Conservation (phyloP, 805 yeast genomes). For the Kluyveromyces dobzhanskii region DNA sequence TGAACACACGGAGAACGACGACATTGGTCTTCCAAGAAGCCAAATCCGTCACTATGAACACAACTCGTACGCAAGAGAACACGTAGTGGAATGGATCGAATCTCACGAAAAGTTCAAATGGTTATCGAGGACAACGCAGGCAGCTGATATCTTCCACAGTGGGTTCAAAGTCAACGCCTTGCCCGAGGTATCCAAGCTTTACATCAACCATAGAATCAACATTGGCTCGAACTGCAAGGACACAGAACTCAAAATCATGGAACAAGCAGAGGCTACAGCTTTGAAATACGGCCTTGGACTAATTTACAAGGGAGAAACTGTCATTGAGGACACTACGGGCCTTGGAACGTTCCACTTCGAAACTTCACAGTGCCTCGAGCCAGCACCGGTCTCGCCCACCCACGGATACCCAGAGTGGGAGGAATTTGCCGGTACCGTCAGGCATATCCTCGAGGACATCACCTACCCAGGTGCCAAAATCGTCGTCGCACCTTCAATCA, state of each 20-base stretch:
- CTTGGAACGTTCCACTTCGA: conserved; percentile 37
- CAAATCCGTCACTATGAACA: not conserved
- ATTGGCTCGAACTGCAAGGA: conserved; percentile 35
- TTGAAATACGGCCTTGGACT: conserved; percentile 37
- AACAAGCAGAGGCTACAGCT: conserved; percentile 34
- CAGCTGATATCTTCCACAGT: conserved; percentile 46
- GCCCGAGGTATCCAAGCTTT: conserved; percentile 41
- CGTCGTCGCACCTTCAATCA: conserved; percentile 43
- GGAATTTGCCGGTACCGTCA: conserved; percentile 49
- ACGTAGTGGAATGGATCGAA: conserved; percentile 3
- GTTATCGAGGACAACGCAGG: conserved; percentile 39
- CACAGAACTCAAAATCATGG: conserved; percentile 29
- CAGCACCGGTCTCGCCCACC: conserved; percentile 46
- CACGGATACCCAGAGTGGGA: conserved; percentile 40
- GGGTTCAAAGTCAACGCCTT: conserved; percentile 56
- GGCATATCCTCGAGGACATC: conserved; percentile 48
- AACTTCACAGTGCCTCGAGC: conserved; percentile 29
- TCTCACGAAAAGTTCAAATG: conserved; percentile 29
- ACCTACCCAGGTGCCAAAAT: not conserved
- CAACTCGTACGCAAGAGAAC: conserved; percentile 8
- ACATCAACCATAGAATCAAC: conserved; percentile 46
- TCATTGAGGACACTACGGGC: conserved; percentile 19
- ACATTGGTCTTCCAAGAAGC: not conserved
- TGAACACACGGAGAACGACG: conserved; percentile 26
- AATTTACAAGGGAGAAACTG: conserved; percentile 28